These are phyloP conservation scores for Hymenoscyphus repandus DNA, from an alignment of 2,329 filamentous ascomycete species.

Conservation along the genomic window DNA sequence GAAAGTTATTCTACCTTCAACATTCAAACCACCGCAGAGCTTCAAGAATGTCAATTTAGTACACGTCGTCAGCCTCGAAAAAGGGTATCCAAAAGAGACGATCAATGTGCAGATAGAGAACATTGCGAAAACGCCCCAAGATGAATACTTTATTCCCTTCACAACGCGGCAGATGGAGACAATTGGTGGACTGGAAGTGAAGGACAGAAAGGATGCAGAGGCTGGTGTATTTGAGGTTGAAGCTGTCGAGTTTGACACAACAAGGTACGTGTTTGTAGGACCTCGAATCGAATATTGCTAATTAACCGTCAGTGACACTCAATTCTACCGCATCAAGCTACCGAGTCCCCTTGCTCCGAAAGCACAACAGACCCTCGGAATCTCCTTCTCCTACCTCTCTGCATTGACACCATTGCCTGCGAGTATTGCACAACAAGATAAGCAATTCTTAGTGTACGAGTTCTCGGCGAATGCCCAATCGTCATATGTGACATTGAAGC, in stretches of 20 bases:
- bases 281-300: slow-evolving; percentile 14
- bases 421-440: slow-evolving; percentile 74
- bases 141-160: slow-evolving; percentile 89
- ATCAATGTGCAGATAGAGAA: slow-evolving; percentile 96
- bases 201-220: slow-evolving; percentile 77
- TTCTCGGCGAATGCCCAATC: slow-evolving; percentile 84
- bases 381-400: slow-evolving; percentile 77
- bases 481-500: slow-evolving; percentile 79
- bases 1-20: slow-evolving; percentile 53
- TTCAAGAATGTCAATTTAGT: slow-evolving; percentile 94
- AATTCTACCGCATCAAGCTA: slow-evolving; percentile 82
- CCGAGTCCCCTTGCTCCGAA: slow-evolving; percentile 70
- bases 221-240: slow-evolving; percentile 65
- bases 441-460: slow-evolving; percentile 79
- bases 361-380: slow-evolving; percentile 77
- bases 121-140: slow-evolving; percentile 68
- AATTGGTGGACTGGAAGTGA: slow-evolving; percentile 83
- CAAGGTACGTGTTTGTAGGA: slow-evolving; percentile 41
- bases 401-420: slow-evolving; percentile 77
- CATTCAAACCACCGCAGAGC: slow-evolving; percentile 80
- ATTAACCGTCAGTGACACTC: slow-evolving; percentile 49
- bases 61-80: slow-evolving; percentile 85
- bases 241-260: slow-evolving; percentile 56
- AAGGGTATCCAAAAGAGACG: slow-evolving; percentile 82
- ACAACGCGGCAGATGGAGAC: slow-evolving; percentile 67